Percentiles rank a stretch among this genome's conserved stretches.
phyloP scores from a whole-genome alignment of 768 basidiomycete species.

The Leccinum uliginosum region DNA sequence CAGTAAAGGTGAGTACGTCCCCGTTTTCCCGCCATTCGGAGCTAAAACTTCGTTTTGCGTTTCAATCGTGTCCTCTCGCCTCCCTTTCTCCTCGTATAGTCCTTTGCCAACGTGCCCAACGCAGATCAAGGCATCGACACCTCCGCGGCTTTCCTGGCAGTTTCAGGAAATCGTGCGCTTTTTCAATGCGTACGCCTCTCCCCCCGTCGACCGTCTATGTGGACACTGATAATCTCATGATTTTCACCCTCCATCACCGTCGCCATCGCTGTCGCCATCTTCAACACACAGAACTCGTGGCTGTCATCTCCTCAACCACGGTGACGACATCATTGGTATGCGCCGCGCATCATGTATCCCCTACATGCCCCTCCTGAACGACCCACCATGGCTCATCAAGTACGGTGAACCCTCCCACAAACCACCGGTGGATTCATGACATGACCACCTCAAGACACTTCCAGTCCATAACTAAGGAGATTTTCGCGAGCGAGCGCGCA shows the following conservation, averaged over 20 bases:
- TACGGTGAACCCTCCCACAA: constrained; percentile 52
- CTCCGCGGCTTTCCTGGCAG: constrained; percentile 79
- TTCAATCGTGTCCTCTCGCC: not conserved
- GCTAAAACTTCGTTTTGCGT: no score
- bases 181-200: constrained; percentile 62
- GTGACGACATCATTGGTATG: constrained; percentile 96
- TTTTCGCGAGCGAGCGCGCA: constrained; percentile 60
- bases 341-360: constrained; percentile 95
- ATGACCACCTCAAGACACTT: constrained; percentile 34
- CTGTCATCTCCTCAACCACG: constrained; percentile 94
- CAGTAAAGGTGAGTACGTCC: constrained; percentile 49
- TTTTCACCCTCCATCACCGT: not conserved
- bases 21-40: no score
- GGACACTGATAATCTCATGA: not conserved
- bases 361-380: constrained; percentile 82
- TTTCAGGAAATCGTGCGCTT: constrained; percentile 85
- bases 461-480: constrained; percentile 75
- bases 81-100: constrained; percentile 42
- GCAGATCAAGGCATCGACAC: constrained; percentile 89
- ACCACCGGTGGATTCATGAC: constrained; percentile 13
- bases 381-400: constrained; percentile 75
- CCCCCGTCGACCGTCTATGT: not conserved
- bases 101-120: constrained; percentile 87
- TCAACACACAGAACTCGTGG: constrained; percentile 50
- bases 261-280: no score